These are phyloP conservation scores for Exophiala oligosperma DNA, from an alignment of 2,329 filamentous ascomycete genomes.

Conservation along the genomic window DNA sequence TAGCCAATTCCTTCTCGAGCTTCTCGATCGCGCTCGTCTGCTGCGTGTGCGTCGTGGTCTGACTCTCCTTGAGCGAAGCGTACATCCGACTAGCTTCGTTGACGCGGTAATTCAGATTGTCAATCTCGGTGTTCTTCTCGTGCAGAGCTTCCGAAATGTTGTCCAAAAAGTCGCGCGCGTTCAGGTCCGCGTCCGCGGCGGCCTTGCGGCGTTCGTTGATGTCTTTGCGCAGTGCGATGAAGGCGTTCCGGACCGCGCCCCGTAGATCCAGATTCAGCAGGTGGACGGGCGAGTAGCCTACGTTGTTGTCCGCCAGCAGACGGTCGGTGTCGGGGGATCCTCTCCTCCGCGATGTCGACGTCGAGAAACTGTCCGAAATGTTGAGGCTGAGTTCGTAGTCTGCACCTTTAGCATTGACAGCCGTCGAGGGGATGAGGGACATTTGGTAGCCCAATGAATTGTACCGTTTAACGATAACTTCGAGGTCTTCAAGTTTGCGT, in stretches of 20 bases:
- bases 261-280: slow-evolving; percentile 87
- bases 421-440: slow-evolving; percentile 80
- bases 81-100: slow-evolving; percentile 85
- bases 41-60: slow-evolving; percentile 80
- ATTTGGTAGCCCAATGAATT: slow-evolving; percentile 95
- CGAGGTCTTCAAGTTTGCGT: slow-evolving; percentile 85
- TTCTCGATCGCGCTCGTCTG: slow-evolving; percentile 95
- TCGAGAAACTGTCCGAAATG: slow-evolving; percentile 54
- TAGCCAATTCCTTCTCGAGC: slow-evolving; percentile 94
- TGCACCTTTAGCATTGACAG: slow-evolving; percentile 78
- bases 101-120: slow-evolving; percentile 84
- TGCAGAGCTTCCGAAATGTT: slow-evolving; percentile 96
- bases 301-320: slow-evolving; percentile 75
- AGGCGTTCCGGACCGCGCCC: slow-evolving; percentile 75
- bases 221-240: slow-evolving; percentile 78
- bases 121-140: slow-evolving; percentile 89
- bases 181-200: slow-evolving; percentile 87
- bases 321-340: slow-evolving; percentile 65
- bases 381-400: slow-evolving; percentile 83
- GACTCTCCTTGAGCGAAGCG: slow-evolving; percentile 83
- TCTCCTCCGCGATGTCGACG: slow-evolving; percentile 16
- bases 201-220: slow-evolving; percentile 84
- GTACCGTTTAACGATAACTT: slow-evolving; percentile 84
- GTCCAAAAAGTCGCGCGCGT: slow-evolving; percentile 89
- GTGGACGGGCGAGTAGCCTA: slow-evolving; percentile 86